A percentile compares a stretch with the other conserved stretches of the same genome.
These are phyloP conservation scores for Pilatotrama ljubarskyi DNA, from an alignment of 768 basidiomycete species.

Conservation along the genomic window DNA sequence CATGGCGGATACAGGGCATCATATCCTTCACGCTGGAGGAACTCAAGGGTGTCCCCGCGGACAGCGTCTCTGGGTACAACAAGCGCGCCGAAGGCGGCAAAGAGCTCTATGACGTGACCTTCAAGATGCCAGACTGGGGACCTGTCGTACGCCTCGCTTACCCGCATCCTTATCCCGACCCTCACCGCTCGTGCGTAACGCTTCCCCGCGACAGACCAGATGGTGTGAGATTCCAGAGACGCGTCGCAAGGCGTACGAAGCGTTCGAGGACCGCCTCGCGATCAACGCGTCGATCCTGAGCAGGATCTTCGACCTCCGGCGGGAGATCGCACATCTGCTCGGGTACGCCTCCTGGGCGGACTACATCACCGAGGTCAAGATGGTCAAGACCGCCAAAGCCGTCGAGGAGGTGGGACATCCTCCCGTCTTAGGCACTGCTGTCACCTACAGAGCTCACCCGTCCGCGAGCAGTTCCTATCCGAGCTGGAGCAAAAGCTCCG, in stretches of 20 bases:
- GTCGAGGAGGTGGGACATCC: conserved; percentile 63
- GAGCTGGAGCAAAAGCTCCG: conserved; percentile 74
- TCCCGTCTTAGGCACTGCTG: too few relatives aligned
- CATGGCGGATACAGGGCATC: conserved; percentile 58
- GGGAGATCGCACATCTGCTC: conserved; percentile 64
- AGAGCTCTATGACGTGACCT: conserved; percentile 70
- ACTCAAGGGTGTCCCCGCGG: conserved; percentile 76
- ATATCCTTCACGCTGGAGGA: conserved; percentile 71
- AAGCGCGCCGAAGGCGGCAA: conserved; percentile 59
- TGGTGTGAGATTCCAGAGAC: conserved; percentile 55
- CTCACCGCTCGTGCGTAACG: too few relatives aligned
- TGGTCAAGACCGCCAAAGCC: conserved; percentile 71
- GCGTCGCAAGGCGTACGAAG: conserved; percentile 63
- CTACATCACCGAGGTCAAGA: conserved; percentile 81
- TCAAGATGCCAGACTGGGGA: conserved; percentile 81
- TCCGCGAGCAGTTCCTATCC: conserved; percentile 59
- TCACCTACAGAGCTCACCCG: too few relatives aligned
- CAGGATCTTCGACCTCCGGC: conserved; percentile 68
- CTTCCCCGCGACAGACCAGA: too few relatives aligned
- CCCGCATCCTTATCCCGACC: neutral
- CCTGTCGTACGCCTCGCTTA: conserved; percentile 54
- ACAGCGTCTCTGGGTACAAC: conserved; percentile 76
- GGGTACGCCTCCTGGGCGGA: conserved; percentile 83
- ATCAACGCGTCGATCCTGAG: conserved; percentile 71
- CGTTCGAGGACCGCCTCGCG: conserved; percentile 64